Evolutionary conservation across 2,329 filamentous ascomycete genomes (phyloP), one percentile per base, ranked within the genome.

Genomic region (Lizonia empirigonia): DNA sequence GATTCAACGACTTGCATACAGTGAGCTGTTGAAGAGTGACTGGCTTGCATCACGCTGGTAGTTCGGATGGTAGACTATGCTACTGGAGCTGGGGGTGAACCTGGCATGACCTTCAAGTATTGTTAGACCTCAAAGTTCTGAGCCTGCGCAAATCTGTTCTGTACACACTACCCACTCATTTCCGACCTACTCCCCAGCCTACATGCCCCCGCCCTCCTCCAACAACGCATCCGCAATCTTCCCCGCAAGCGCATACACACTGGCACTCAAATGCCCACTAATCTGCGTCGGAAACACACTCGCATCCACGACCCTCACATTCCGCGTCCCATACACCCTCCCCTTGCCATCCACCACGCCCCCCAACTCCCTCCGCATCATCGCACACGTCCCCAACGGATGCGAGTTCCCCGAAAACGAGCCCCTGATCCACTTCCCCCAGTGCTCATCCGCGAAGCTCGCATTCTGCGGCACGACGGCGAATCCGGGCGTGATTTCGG

Each of bases 231-330:
- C 68, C 5, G 60, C 62, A 36, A 70, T 66, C 55, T 60, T 73
- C 37, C 70, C 71, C 18, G 72, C 72, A 51, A 74, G 52, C 13
- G 72, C 72, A 55, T 74, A 74, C 1, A 75, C 59, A n/a, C 60
- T 74, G 7, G 62, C 59, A 30, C 57, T 67, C 45, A 73, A 49
- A 67, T 74, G 71, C 13, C 69, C 72, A 26, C 63, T 64, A 9
- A 72, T 64, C 46, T 73, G 67, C 47, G 59, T 62, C 5, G 67
- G 66, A n/a, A 74, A 53, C 1, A 70, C 54, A 34, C 70, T 70
- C n/a, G 70, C 71, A 66, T 74, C 71, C 5, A 68, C 68, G 1
- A 74, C 67, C 27, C 72, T 62, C n/a, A 75, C 63, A 37, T 72
- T 72, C 7, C 38, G 27, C 10, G 62, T 64, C 4, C 72, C 72